Percentiles rank a stretch among this genome's conserved stretches.
These are phyloP conservation scores for Scheffersomyces coipomensis DNA, from an alignment of 805 yeast genomes.

Conservation along the genomic window DNA sequence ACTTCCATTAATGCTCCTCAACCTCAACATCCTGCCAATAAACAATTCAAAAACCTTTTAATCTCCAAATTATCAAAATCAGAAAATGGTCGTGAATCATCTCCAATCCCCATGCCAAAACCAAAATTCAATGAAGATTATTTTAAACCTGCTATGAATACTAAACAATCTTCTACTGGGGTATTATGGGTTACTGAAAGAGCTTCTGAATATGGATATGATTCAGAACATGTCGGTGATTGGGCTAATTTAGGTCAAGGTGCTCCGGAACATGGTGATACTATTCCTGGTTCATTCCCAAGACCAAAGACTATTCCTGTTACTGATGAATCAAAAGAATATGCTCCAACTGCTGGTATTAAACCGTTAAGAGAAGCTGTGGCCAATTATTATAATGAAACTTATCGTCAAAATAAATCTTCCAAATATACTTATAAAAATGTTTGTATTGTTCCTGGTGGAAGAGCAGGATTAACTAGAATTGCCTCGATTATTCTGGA, in stretches of 20 bases:
- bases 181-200: conserved; percentile 65
- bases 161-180: conserved; percentile 59
- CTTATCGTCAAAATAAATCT: conserved; percentile 45
- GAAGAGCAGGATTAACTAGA: conserved; percentile 60
- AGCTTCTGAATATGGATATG: conserved; percentile 55
- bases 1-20: conserved; percentile 7
- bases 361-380: conserved; percentile 55
- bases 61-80: conserved; percentile 27
- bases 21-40: conserved; percentile 12
- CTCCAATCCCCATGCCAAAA: conserved; percentile 51
- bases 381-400: conserved; percentile 54
- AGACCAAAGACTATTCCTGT: conserved; percentile 50
- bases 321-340: conserved; percentile 50
- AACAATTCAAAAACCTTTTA: conserved; percentile 13
- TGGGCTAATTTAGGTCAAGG: conserved; percentile 69
- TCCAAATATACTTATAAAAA: conserved; percentile 61
- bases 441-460: conserved; percentile 65
- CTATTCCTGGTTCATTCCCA: conserved; percentile 55
- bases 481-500: conserved; percentile 60
- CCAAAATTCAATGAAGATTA: conserved; percentile 44
- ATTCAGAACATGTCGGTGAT: conserved; percentile 33
- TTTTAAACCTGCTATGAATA: conserved; percentile 58
- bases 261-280: conserved; percentile 62
- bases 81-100: conserved; percentile 38
- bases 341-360: conserved; percentile 61